A percentile compares a stretch with the other conserved stretches of the same genome.
Evolutionary conservation across 2,329 filamentous ascomycete species (phyloP).

Genomic region (Aureobasidium melanogenum): DNA sequence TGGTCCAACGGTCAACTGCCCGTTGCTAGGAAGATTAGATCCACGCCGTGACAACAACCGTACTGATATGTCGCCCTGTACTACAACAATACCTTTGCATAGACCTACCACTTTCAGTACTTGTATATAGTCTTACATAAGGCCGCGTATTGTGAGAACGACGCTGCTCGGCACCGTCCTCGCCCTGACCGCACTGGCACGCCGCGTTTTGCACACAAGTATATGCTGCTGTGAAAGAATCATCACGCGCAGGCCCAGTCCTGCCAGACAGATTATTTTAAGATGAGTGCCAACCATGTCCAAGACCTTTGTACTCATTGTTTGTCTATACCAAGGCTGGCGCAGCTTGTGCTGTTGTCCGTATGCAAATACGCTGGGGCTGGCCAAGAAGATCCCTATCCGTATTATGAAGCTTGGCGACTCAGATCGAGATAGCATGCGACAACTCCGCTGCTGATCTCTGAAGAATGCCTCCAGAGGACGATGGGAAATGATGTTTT

Average conservation of each 20-base stretch:
- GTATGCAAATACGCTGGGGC: neutral
- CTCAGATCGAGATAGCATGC: neutral
- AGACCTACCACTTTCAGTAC: neutral
- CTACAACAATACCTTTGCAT: neutral
- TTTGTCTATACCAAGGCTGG: slow-evolving; percentile 3
- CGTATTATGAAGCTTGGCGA: neutral
- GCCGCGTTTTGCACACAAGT: neutral
- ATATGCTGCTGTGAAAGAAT: too few species aligned
- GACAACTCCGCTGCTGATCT: neutral
- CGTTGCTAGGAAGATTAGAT: slow-evolving; percentile 7
- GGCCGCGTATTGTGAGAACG: neutral
- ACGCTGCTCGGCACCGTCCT: neutral
- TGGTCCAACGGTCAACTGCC: neutral
- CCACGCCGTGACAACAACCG: neutral
- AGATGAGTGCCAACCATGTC: neutral
- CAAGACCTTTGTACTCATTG: neutral
- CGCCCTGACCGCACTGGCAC: neutral
- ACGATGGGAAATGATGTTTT: slow-evolving; percentile 9
- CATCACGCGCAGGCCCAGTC: too few species aligned
- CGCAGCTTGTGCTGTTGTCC: neutral
- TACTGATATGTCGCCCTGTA: neutral
- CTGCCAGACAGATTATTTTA: neutral
- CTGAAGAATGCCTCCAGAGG: neutral
- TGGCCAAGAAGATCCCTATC: neutral
- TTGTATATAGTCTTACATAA: neutral